Percentiles rank a stretch among this genome's conserved stretches.
Evolutionary conservation across 176 grass and related monocot genomes (phyloP).

Genomic region (Phragmites australis): DNA sequence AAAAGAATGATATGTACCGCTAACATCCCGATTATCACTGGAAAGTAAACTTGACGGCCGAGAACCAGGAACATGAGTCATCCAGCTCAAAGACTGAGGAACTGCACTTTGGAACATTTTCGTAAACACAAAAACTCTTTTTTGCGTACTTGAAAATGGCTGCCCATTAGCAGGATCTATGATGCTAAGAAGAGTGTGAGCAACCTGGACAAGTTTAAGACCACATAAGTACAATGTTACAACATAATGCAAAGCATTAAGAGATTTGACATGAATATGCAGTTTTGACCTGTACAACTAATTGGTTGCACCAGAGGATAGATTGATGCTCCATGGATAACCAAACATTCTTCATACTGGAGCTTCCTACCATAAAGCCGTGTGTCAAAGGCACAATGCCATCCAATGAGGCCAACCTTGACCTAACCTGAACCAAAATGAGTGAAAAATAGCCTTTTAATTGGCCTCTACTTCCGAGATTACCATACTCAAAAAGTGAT

Average conservation of each 20-base stretch:
- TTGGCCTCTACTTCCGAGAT: not conserved
- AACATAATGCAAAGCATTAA: conserved; percentile 26
- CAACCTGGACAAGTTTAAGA: conserved; percentile 61
- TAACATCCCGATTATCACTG: conserved; percentile 30
- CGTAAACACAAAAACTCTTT: conserved; percentile 73
- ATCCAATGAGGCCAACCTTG: conserved; percentile 72
- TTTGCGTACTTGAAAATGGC: conserved; percentile 65
- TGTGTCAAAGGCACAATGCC: conserved; percentile 90
- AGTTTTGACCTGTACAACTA: conserved; percentile 76
- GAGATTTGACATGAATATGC: conserved; percentile 11
- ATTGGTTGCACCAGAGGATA: conserved; percentile 99
- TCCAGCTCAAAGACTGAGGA: conserved; percentile 67
- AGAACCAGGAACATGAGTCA: conserved; percentile 40
- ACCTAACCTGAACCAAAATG: conserved; percentile 63
- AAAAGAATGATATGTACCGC: conserved; percentile 48
- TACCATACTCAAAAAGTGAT: not conserved
- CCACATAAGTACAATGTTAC: conserved; percentile 22
- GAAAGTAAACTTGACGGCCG: conserved; percentile 31
- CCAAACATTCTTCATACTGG: conserved; percentile 97
- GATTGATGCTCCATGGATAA: conserved; percentile 94
- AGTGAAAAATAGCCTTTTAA: conserved; percentile 17
- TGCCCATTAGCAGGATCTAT: conserved; percentile 63
- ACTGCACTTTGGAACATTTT: conserved; percentile 91
- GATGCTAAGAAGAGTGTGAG: conserved; percentile 85
- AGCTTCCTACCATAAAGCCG: conserved; percentile 88